These are phyloP conservation scores for Melampsora americana DNA, from an alignment of 1,284 basidiomycete species.

Conservation along the genomic window DNA sequence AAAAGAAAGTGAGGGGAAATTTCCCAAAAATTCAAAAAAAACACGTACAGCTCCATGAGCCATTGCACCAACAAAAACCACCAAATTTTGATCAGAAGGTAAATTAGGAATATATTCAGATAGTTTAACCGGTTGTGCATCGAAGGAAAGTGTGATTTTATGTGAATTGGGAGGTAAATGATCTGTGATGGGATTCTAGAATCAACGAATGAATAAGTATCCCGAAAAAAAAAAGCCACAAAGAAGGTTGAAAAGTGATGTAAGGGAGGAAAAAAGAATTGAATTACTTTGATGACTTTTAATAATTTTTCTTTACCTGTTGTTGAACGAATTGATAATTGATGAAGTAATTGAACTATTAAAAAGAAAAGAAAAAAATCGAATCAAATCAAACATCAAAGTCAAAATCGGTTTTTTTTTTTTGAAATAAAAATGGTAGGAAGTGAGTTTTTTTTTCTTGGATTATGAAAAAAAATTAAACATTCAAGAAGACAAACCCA, in stretches of 20 bases:
- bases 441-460: background rate
- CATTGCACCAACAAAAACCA: slow-evolving; percentile 97
- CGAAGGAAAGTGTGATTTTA: slow-evolving; percentile 91
- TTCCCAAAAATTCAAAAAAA: slow-evolving; percentile 15
- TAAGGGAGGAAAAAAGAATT: slow-evolving; percentile 1
- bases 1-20: background rate
- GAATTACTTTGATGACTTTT: slow-evolving; percentile 82
- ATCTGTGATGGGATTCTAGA: slow-evolving; percentile 86
- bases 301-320: slow-evolving; percentile 95
- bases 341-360: slow-evolving; percentile 92
- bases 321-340: slow-evolving; percentile 87
- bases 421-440: background rate
- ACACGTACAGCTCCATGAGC: slow-evolving; percentile 65
- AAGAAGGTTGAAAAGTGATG: background rate
- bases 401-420: no score
- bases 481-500: slow-evolving; percentile 66
- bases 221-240: slow-evolving; percentile 33
- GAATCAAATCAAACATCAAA: no score
- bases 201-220: slow-evolving; percentile 3
- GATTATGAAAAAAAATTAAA: background rate
- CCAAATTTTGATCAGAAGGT: slow-evolving; percentile 81
- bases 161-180: slow-evolving; percentile 92
- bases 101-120: slow-evolving; percentile 76
- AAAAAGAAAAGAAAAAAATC: slow-evolving; percentile 36
- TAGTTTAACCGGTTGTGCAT: slow-evolving; percentile 77